Base-by-base conservation (phyloP, 192 early-diverging fungal genomes). In the Coemansia sp. region DNA sequence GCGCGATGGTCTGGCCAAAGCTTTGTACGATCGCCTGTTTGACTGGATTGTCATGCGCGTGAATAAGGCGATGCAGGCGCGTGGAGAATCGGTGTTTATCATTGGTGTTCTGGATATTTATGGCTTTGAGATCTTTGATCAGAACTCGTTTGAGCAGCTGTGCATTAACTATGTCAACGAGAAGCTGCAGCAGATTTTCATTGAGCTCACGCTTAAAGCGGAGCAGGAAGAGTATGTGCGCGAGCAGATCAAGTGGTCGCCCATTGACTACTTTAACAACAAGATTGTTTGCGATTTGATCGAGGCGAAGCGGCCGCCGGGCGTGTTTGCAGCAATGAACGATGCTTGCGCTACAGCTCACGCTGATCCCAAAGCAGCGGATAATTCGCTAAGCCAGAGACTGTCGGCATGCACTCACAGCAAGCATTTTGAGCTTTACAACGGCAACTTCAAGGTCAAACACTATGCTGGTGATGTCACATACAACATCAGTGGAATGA, bases 141-240 rank as follows among this genome's bases (percentile, higher is more conserved):
- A 93, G 55, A 98, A 98, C 85, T 94, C 91, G 59, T 98, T 98
- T 70, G 96, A 99, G 84, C 98, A 99, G 84, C 87, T 99, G 67
- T 98, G 95, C 78, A 99, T 99, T 86, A 99, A 98, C 83, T 99
- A 97, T 65, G 94, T 95, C 70, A 98, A 98, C 77, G 95, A 98
- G 70, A 93, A 93, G 72, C 84, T 98, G 60, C 98, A 99, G 73
- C 96, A 98, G 71, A 96, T 99, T 71, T 99, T 99, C 71, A 99
- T 99, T 63, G 95, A 98, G 82, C 81, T 99, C 56, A 99, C 97
- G 22, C 86, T 99, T 45, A 98, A 99, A 84, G 88, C 94, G 7
- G 97, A 99, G 84, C 97, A 99, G 86, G 96, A 99, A 83, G 97
- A 99, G 76, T 99, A 99, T 69, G 90, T 93, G 60, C 85, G 88